Evolutionary conservation across 306 rosid species (phyloP).

Genomic region (Begonia masoniana): DNA sequence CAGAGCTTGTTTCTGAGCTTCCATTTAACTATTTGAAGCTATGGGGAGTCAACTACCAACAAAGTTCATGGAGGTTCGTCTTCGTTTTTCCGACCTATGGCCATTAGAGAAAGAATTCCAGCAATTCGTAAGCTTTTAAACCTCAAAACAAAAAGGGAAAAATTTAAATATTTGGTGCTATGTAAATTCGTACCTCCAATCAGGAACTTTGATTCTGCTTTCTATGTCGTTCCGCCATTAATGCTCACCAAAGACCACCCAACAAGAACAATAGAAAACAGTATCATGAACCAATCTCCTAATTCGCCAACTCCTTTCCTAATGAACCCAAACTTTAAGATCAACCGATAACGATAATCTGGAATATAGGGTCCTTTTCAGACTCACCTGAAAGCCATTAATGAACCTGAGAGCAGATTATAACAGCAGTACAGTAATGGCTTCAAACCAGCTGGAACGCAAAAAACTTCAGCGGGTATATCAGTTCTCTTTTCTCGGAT

Average conservation of each 20-base stretch:
- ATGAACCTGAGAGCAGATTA: slow-evolving; percentile 12
- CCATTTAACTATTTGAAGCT: slow-evolving; percentile 32
- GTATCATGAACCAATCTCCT: background rate
- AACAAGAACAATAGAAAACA: slow-evolving; percentile 2
- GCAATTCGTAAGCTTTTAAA: background rate
- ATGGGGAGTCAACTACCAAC: slow-evolving; percentile 10
- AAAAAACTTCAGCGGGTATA: no score
- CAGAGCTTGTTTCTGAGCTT: slow-evolving; percentile 18
- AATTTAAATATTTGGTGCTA: background rate
- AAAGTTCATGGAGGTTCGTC: slow-evolving; percentile 12
- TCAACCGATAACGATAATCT: background rate
- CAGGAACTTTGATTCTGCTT: slow-evolving; percentile 23
- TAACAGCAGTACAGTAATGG: slow-evolving; percentile 8
- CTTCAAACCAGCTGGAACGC: background rate
- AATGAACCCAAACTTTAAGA: background rate
- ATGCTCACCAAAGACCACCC: slow-evolving; percentile 14
- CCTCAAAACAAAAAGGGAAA: background rate
- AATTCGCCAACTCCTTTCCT: background rate
- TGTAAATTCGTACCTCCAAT: slow-evolving; percentile 25
- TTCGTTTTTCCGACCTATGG: background rate
- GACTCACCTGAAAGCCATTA: slow-evolving; percentile 21
- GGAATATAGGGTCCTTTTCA: slow-evolving; percentile 11
- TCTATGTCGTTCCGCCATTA: slow-evolving; percentile 15
- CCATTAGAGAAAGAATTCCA: background rate
- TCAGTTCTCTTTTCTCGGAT: no score